Conservation (phyloP, 345 rosid species). For the Citrus unshiu region DNA sequence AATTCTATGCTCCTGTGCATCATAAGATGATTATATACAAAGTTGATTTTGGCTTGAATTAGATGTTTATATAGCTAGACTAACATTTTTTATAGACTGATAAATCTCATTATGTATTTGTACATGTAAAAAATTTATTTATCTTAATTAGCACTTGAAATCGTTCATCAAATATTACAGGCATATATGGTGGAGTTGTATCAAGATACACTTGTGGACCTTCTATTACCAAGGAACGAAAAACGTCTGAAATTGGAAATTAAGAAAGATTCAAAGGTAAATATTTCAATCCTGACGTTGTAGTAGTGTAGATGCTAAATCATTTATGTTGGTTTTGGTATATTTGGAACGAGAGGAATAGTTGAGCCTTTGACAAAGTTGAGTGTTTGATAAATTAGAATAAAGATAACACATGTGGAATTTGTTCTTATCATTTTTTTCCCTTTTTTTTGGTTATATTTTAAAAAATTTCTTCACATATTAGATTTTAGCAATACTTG, state of each 20-base stretch:
- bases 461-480: neutral
- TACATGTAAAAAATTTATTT: neutral
- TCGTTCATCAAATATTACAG: slow-evolving; percentile 35
- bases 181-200: slow-evolving; percentile 94
- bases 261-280: slow-evolving; percentile 93
- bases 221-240: slow-evolving; percentile 64
- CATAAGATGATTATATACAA: neutral
- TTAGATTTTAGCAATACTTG: neutral
- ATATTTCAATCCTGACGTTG: neutral
- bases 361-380: neutral
- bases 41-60: neutral
- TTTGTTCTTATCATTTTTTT: neutral
- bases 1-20: neutral
- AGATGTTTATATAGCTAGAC: neutral
- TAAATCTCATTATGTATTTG: neutral
- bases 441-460: neutral
- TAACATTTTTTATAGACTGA: neutral
- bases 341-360: neutral
- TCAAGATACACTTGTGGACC: slow-evolving; percentile 92
- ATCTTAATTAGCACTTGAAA: slow-evolving; percentile 6
- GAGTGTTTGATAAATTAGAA: neutral
- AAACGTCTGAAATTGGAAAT: slow-evolving; percentile 78
- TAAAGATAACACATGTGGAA: neutral
- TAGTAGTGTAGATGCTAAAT: neutral
- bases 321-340: neutral